Evolutionary conservation across 2,329 filamentous ascomycete species (phyloP).

Genomic region (Aspergillus sp.): DNA sequence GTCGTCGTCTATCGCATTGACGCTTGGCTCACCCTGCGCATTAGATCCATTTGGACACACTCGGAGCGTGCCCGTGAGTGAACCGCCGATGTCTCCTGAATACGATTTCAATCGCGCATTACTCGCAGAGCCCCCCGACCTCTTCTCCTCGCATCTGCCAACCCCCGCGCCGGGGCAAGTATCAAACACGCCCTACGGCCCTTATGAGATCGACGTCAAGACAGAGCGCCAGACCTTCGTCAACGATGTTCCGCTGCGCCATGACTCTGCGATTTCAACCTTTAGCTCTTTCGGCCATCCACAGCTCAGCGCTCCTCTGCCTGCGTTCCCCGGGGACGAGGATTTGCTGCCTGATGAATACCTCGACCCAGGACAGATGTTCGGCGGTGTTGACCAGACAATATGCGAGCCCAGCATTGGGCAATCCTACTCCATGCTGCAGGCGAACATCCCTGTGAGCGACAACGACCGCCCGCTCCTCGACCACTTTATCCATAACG

Average conservation of each 20-base stretch:
- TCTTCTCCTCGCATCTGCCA: conserved; percentile 33
- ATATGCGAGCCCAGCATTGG: conserved; percentile 11
- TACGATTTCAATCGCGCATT: conserved; percentile 61
- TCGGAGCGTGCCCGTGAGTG: conserved; percentile 9
- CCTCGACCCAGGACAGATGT: conserved; percentile 49
- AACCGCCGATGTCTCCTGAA: conserved; percentile 59
- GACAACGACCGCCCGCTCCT: conserved; percentile 79
- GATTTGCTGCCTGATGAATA: conserved; percentile 66
- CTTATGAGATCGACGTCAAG: conserved; percentile 92
- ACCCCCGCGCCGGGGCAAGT: conserved; percentile 48
- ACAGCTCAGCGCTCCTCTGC: conserved; percentile 57
- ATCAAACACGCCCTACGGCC: conserved; percentile 53
- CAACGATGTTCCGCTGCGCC: conserved; percentile 75
- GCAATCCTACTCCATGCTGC: conserved; percentile 48
- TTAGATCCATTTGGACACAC: conserved; percentile 10
- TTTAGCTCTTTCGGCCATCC: conserved; percentile 87
- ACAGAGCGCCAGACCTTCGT: conserved; percentile 91
- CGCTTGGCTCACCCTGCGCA: conserved; percentile 4
- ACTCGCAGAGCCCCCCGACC: conserved; percentile 36
- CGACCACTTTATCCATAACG: conserved; percentile 82
- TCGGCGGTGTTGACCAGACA: conserved; percentile 13
- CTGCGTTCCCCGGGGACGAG: conserved; percentile 52
- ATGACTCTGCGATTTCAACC: conserved; percentile 80
- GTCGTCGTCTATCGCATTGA: neutral
- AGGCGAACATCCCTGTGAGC: conserved; percentile 71